A percentile compares a stretch with the other conserved stretches of the same genome.
phyloP scores from a whole-genome alignment of 202 grass and related monocot species.

The Cymbopogon flexuosus region DNA sequence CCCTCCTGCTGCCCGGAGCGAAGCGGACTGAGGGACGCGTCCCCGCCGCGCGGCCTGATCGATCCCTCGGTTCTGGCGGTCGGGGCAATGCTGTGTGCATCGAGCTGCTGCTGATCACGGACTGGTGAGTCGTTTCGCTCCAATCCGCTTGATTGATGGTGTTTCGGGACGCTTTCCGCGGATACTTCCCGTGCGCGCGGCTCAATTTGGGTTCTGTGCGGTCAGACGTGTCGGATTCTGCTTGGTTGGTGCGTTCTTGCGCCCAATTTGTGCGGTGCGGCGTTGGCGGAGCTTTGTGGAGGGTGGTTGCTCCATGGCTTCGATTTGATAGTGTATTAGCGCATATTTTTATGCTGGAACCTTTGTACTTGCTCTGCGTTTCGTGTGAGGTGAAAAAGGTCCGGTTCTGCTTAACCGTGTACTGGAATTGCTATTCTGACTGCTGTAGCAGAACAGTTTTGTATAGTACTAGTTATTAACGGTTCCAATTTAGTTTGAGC shows the following conservation, averaged over 20 bases:
- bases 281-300: not conserved
- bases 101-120: slow-evolving; percentile 27
- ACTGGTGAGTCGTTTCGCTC: slow-evolving; percentile 14
- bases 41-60: slow-evolving; percentile 19
- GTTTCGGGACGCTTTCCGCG: not conserved
- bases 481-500: not conserved
- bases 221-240: not conserved
- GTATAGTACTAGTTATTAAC: not conserved
- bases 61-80: not conserved
- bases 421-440: slow-evolving; percentile 11
- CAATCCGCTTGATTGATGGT: slow-evolving; percentile 29
- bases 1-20: not conserved
- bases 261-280: not conserved
- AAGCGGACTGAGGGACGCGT: not conserved
- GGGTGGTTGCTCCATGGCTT: not conserved
- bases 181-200: not conserved
- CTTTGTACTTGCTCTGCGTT: not conserved
- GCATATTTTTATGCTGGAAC: not conserved
- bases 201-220: slow-evolving; percentile 22
- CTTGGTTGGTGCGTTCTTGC: not conserved
- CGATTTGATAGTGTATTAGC: not conserved
- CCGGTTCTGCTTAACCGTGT: not conserved
- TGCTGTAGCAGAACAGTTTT: not conserved
- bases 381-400: not conserved
- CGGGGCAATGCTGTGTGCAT: slow-evolving; percentile 34